Base-by-base conservation (phyloP, 2,329 filamentous ascomycete genomes). In the Bipolaris sorokiniana region DNA sequence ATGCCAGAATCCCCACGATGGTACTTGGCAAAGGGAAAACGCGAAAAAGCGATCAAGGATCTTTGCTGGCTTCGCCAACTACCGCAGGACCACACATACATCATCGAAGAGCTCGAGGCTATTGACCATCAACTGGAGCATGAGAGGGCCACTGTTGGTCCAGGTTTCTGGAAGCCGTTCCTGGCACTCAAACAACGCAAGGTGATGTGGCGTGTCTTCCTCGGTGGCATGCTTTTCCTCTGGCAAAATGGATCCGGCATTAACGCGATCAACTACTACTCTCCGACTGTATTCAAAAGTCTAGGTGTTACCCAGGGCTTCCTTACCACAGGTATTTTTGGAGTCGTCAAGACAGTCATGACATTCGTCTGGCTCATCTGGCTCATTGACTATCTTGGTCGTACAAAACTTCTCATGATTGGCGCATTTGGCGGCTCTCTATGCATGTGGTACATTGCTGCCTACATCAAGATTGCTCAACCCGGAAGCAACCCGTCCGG, bases 161-260 rank as follows among this genome's bases (percentile, higher is more conserved):
- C 84, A 18, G 90, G 90, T 2, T 92, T 93, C 80, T 91, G 87
- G 86, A 88, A 88, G 49, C 73, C 70, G 15, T 74, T 68, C 50
- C 60, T 51, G 28, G 69, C 65, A 37, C 62, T 71, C 28, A 65
- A 68, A 52, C 61, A 72, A 62, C 80, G 77, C 58, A 82, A 83
- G 68, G 83, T 90, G 13, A 84, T 86, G 64, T 91, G 86, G 81
- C 85, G 90, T 40, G 87, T 94, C 77, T 84, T 91, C 73, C 81
- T 93, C 6, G 90, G 90, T 38, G 84, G 84, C 56, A 84, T 90
- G 67, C 82, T 94, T n/a, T 93, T 93, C 80, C 79, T 93, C 50
- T 91, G 88, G 82, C 90, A 94, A 76, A 94, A 94, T 65, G 88
- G 88, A 48, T 83, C 80, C 2, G 90, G 90, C 2, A 92, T 92